These are phyloP conservation scores for Sequoia sempervirens DNA, from an alignment of 75 land plant genomes.

Conservation along the genomic window DNA sequence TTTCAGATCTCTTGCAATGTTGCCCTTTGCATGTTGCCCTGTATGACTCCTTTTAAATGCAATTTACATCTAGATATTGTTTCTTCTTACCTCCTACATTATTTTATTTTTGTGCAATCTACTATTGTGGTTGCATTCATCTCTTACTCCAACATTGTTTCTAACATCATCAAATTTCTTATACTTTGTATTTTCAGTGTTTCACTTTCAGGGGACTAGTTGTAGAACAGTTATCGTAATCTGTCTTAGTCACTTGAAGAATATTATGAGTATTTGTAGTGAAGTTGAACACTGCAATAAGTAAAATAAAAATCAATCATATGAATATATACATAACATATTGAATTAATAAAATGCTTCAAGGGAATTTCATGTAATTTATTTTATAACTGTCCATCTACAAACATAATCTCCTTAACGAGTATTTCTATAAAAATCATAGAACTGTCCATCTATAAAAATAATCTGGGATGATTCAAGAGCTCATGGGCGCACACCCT, in stretches of 20 bases:
- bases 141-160: not conserved
- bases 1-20: no score
- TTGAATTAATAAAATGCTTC: no score
- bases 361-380: not conserved
- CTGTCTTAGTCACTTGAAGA: slow-evolving; percentile 14
- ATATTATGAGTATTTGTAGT: slow-evolving; percentile 13
- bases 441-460: not conserved
- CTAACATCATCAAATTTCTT: not conserved
- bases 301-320: not conserved
- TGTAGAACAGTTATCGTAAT: no score
- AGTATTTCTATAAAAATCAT: not conserved
- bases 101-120: no score
- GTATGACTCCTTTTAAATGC: no score
- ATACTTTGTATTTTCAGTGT: no score
- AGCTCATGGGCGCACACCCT: not conserved
- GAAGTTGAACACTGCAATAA: slow-evolving; percentile 30
- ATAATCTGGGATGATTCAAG: not conserved
- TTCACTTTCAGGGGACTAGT: slow-evolving; percentile 9
- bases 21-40: no score
- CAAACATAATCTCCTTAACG: no score
- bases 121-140: not conserved
- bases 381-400: not conserved
- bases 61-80: no score
- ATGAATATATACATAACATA: not conserved
- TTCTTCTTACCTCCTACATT: no score